Conservation (phyloP, 2,329 filamentous ascomycete species). For the Pseudohalonectria lignicola region DNA sequence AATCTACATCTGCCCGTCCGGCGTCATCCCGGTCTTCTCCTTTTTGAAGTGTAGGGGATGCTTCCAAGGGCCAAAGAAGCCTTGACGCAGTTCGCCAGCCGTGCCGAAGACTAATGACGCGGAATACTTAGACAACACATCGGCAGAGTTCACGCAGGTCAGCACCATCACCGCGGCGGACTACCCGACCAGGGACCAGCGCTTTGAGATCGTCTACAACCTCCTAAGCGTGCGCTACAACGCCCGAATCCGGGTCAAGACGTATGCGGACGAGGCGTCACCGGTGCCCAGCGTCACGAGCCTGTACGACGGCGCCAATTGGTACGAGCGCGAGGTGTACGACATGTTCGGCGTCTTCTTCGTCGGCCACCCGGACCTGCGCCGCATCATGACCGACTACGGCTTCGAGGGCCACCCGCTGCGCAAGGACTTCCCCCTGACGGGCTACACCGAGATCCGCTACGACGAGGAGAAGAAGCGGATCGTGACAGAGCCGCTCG, state of each 20-base stretch:
- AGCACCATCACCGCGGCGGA: conserved; percentile 90
- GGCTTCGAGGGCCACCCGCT: conserved; percentile 96
- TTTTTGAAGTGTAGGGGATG: conserved; percentile 69
- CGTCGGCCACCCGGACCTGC: conserved; percentile 83
- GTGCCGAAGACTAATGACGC: too few species aligned
- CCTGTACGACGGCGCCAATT: conserved; percentile 91
- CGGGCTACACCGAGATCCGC: conserved; percentile 94
- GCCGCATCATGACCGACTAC: conserved; percentile 98
- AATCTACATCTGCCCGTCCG: conserved; percentile 81
- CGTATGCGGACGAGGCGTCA: conserved; percentile 91
- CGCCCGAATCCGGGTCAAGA: conserved; percentile 94
- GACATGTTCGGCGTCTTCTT: conserved; percentile 98
- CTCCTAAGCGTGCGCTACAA: conserved; percentile 93
- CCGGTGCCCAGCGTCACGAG: conserved; percentile 81
- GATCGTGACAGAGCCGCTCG: conserved; percentile 93
- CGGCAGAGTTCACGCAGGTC: conserved; percentile 91
- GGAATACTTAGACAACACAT: conserved; percentile 65
- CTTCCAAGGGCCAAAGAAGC: too few species aligned
- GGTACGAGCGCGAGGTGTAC: conserved; percentile 98
- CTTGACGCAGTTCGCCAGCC: background rate
- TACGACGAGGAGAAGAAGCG: conserved; percentile 99
- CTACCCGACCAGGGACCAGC: conserved; percentile 88
- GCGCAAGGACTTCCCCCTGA: conserved; percentile 95
- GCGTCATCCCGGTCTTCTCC: conserved; percentile 80
- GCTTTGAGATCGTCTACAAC: conserved; percentile 98